Evolutionary conservation across 805 yeast genomes (phyloP).

Genomic region (Metschnikowia kofuensis): DNA sequence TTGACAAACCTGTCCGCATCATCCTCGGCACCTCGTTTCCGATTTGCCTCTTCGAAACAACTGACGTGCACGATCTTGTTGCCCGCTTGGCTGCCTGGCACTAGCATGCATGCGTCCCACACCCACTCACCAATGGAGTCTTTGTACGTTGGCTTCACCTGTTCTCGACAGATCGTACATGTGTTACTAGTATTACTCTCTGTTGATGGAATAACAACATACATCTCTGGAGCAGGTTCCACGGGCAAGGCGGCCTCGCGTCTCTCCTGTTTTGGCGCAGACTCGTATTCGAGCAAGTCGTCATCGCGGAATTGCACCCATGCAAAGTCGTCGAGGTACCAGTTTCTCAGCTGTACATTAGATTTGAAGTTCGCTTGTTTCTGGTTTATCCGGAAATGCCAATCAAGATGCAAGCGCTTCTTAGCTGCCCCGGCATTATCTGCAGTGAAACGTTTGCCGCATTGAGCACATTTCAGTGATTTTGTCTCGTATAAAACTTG

Average conservation of each 20-base stretch:
- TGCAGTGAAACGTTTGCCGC: slow-evolving; percentile 81
- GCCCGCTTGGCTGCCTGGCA: slow-evolving; percentile 34
- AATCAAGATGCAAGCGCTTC: slow-evolving; percentile 73
- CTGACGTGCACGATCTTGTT: slow-evolving; percentile 40
- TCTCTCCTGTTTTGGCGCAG: slow-evolving; percentile 6
- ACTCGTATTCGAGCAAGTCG: slow-evolving; percentile 34
- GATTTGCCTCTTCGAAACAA: slow-evolving; percentile 38
- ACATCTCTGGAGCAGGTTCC: slow-evolving; percentile 17
- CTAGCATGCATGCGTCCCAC: slow-evolving; percentile 39
- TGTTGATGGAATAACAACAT: slow-evolving; percentile 66
- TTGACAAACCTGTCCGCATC: slow-evolving; percentile 22
- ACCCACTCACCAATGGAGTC: slow-evolving; percentile 47
- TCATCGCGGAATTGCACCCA: slow-evolving; percentile 80
- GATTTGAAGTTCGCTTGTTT: slow-evolving; percentile 41
- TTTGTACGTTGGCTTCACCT: slow-evolving; percentile 41
- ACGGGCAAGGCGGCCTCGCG: slow-evolving; percentile 3
- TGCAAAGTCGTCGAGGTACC: slow-evolving; percentile 71
- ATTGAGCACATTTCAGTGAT: slow-evolving; percentile 80
- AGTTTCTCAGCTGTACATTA: slow-evolving; percentile 68
- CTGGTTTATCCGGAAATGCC: slow-evolving; percentile 94
- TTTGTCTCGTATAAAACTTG: slow-evolving; percentile 53
- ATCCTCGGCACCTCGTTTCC: slow-evolving; percentile 31
- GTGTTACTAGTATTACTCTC: slow-evolving; percentile 47
- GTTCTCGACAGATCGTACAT: slow-evolving; percentile 42
- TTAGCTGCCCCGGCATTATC: slow-evolving; percentile 53